Evolutionary conservation across 495 filamentous ascomycete genomes (phyloP).

Genomic region (Tetracladium marchalianum): DNA sequence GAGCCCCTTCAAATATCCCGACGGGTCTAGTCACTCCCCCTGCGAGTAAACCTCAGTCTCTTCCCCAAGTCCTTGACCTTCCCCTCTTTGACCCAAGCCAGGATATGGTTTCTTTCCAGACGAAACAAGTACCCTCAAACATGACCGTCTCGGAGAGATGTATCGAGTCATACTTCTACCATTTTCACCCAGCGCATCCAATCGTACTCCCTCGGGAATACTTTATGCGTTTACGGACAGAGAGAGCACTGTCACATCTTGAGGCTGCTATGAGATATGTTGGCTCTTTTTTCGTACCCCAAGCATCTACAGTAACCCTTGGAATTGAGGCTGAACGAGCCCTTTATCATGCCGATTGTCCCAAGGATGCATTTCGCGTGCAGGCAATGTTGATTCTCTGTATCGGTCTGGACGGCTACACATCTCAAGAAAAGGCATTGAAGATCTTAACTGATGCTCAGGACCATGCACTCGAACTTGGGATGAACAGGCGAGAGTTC

Average conservation of each 20-base stretch:
- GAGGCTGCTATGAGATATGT: conserved; percentile 61
- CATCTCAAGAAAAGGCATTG: conserved; percentile 54
- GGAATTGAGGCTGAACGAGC: conserved; percentile 44
- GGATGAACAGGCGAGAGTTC: conserved; percentile 54
- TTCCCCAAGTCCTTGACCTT: conserved; percentile 10
- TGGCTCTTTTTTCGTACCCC: conserved; percentile 51
- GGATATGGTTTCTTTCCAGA: conserved; percentile 13
- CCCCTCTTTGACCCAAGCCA: conserved; percentile 8
- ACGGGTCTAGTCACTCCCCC: conserved; percentile 14
- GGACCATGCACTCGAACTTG: conserved; percentile 61
- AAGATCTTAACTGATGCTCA: conserved; percentile 58
- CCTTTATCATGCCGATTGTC: conserved; percentile 35
- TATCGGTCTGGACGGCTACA: conserved; percentile 67
- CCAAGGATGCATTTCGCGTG: conserved; percentile 56
- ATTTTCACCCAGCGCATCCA: conserved; percentile 64
- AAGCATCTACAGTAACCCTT: conserved; percentile 40
- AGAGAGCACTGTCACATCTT: conserved; percentile 31
- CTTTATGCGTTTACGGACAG: conserved; percentile 34
- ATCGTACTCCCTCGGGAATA: conserved; percentile 44
- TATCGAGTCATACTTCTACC: conserved; percentile 46
- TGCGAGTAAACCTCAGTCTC: conserved; percentile 11
- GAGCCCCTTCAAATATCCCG: conserved; percentile 7
- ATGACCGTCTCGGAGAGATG: conserved; percentile 25
- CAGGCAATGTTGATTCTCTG: conserved; percentile 71
- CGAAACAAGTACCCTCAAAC: conserved; percentile 5